Conservation (phyloP, 176 grass and related monocot genomes). For the Oryza longistaminata region DNA sequence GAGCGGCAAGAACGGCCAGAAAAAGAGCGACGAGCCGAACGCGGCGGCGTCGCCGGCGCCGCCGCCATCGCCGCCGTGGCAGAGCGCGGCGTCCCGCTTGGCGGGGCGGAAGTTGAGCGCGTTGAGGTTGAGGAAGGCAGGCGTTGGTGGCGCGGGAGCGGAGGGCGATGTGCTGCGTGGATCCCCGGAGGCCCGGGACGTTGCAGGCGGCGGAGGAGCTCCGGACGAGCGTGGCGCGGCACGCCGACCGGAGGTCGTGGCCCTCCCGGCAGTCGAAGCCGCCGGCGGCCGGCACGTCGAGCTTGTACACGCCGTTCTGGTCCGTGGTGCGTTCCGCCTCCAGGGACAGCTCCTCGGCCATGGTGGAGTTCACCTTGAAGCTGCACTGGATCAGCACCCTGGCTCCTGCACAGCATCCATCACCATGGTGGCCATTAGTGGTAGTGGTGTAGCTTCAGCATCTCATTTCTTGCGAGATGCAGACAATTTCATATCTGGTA, state of each 20-base stretch:
- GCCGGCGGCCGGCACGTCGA: constrained; percentile 75
- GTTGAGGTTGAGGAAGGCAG: constrained; percentile 96
- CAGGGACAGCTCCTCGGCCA: constrained; percentile 70
- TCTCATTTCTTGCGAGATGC: not conserved
- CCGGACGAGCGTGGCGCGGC: constrained; percentile 73
- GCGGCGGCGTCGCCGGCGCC: not conserved
- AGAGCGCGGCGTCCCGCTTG: constrained; percentile 54
- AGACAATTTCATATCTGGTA: not conserved
- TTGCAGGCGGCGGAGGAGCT: constrained; percentile 75
- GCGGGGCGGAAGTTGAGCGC: constrained; percentile 85
- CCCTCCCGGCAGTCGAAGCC: constrained; percentile 88
- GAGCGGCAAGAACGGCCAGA: constrained; percentile 86
- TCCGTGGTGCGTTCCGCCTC: constrained; percentile 88
- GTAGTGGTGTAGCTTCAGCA: not conserved
- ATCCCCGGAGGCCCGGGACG: constrained; percentile 62
- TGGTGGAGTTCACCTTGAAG: constrained; percentile 75
- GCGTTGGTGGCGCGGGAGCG: constrained; percentile 51
- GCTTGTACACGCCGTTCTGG: constrained; percentile 88
- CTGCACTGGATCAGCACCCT: constrained; percentile 74
- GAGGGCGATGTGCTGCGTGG: constrained; percentile 85
- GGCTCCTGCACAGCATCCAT: constrained; percentile 48
- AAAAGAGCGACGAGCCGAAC: constrained; percentile 59
- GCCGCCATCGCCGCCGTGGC: constrained; percentile 14
- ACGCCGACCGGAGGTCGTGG: constrained; percentile 67
- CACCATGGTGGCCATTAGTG: not conserved